Conservation (phyloP, 371 early-diverging fungal species). For the Conidiobolus incongruus region DNA sequence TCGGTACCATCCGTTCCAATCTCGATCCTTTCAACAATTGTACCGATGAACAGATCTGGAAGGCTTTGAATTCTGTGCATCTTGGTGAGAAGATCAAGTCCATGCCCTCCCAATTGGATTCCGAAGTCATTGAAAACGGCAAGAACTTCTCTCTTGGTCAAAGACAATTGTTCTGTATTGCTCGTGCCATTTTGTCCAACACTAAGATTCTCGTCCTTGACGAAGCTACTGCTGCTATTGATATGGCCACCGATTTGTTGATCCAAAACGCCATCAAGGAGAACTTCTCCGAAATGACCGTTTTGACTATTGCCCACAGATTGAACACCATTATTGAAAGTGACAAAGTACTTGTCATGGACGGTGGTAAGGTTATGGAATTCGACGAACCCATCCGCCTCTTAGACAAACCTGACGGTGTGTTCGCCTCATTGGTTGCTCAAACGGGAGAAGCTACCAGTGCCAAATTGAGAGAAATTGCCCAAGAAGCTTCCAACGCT, state of each 20-base stretch:
- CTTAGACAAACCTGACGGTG: background rate
- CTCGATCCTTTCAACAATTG: slow-evolving; percentile 39
- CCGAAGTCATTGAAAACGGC: slow-evolving; percentile 16
- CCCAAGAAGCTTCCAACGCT: background rate
- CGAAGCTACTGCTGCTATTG: slow-evolving; percentile 37
- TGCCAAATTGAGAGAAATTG: slow-evolving; percentile 1
- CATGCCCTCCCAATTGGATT: slow-evolving; percentile 10
- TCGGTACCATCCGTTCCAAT: slow-evolving; percentile 42
- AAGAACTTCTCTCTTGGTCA: slow-evolving; percentile 30
- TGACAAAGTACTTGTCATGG: slow-evolving; percentile 25
- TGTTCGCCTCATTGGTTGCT: background rate
- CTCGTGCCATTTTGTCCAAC: slow-evolving; percentile 18
- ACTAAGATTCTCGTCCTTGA: slow-evolving; percentile 30
- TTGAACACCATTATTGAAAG: slow-evolving; percentile 38
- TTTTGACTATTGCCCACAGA: slow-evolving; percentile 38
- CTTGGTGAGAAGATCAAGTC: slow-evolving; percentile 20
- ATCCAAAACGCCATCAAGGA: slow-evolving; percentile 19
- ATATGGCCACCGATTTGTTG: slow-evolving; percentile 18
- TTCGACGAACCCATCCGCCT: slow-evolving; percentile 12
- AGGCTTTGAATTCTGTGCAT: slow-evolving; percentile 28
- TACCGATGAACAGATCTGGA: slow-evolving; percentile 50
- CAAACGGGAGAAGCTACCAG: slow-evolving; percentile 1
- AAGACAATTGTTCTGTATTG: slow-evolving; percentile 22
- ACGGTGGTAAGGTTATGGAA: slow-evolving; percentile 31
- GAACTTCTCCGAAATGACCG: slow-evolving; percentile 18